Conservation (phyloP, 306 rosid species). For the Elaeagnus macrophylla region DNA sequence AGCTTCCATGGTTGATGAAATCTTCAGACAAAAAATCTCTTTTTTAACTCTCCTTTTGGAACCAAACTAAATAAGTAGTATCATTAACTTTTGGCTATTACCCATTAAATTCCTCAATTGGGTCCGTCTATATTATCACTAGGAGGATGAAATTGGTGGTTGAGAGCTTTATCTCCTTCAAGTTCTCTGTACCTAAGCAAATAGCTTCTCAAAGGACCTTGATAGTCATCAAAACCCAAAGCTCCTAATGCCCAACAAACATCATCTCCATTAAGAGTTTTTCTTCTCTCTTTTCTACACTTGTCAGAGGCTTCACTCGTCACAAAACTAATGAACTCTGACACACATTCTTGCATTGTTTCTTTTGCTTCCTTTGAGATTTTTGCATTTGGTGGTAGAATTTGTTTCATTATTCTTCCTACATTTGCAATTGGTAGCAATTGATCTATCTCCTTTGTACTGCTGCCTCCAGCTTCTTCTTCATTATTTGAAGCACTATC, state of each 20-base stretch:
- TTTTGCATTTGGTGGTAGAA: slow-evolving; percentile 21
- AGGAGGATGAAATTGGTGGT: not conserved
- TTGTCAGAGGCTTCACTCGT: slow-evolving; percentile 23
- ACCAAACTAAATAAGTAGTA: no score
- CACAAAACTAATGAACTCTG: slow-evolving; percentile 29
- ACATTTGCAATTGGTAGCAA: slow-evolving; percentile 31
- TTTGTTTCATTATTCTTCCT: slow-evolving; percentile 27
- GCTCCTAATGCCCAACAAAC: slow-evolving; percentile 17
- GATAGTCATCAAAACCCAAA: slow-evolving; percentile 17
- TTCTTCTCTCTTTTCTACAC: slow-evolving; percentile 22
- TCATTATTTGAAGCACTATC: not conserved
- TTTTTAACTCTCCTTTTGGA: no score
- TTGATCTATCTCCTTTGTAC: slow-evolving; percentile 5
- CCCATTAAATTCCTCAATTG: no score
- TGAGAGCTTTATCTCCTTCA: slow-evolving; percentile 7
- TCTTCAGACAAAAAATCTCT: no score
- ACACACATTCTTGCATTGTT: slow-evolving; percentile 24
- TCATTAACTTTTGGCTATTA: no score
- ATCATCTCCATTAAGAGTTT: slow-evolving; percentile 22
- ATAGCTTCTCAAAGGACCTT: slow-evolving; percentile 9
- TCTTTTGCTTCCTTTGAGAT: slow-evolving; percentile 27
- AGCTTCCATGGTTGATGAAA: no score
- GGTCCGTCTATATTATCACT: no score
- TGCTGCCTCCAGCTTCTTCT: not conserved
- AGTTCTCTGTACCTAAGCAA: slow-evolving; percentile 18